phyloP scores from a whole-genome alignment of 2,329 filamentous ascomycete species.

The Beauveria sp. region DNA sequence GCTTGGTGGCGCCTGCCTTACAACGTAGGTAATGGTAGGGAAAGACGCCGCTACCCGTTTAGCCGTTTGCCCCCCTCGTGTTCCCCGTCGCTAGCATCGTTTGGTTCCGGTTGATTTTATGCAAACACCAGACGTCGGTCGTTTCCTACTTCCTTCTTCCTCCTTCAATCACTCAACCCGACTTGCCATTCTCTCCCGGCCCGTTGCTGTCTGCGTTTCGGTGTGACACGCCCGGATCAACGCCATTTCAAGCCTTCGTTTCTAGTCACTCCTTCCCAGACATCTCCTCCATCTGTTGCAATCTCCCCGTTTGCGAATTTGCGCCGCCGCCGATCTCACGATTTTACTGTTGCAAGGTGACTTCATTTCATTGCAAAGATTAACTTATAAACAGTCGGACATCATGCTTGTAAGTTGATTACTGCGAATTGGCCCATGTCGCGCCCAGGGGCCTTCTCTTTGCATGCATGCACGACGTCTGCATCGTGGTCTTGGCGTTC shows the following conservation, averaged over 20 bases:
- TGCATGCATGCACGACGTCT: neutral
- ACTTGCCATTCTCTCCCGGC: conserved; percentile 4
- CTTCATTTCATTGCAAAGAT: neutral
- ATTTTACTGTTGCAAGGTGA: neutral
- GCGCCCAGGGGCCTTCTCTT: neutral
- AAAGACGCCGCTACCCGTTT: neutral
- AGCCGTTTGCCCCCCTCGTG: neutral
- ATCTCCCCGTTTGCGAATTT: neutral
- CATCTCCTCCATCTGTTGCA: neutral
- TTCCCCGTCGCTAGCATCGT: neutral
- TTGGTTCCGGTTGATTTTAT: neutral
- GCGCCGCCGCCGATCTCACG: neutral
- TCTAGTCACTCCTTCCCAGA: conserved; percentile 17
- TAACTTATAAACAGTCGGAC: neutral
- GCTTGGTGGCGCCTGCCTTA: conserved; percentile 2
- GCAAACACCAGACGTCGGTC: neutral
- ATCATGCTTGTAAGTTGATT: conserved; percentile 12
- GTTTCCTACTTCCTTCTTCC: neutral
- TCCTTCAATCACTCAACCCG: conserved; percentile 5
- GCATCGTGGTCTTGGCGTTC: neutral
- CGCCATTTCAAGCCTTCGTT: conserved; percentile 9
- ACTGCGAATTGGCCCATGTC: neutral
- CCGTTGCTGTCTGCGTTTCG: conserved; percentile 18
- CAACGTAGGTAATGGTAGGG: neutral
- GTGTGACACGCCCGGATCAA: neutral